These are phyloP conservation scores for Globisporangium recalcitrans DNA, from an alignment of 352 stramenopile species.

Conservation along the genomic window DNA sequence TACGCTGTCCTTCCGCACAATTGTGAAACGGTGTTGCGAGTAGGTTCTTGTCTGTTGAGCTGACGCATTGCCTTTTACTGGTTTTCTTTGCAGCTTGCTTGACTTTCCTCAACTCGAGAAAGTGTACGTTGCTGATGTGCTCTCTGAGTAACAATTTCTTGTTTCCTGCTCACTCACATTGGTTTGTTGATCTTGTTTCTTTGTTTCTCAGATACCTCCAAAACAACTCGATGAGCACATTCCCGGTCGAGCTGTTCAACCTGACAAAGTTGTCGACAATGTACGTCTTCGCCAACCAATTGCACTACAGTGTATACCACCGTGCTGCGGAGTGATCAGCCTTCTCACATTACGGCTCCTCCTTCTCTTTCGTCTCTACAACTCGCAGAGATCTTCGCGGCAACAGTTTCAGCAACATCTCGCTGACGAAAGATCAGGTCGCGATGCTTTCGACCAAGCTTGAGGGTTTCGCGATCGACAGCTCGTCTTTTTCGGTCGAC, in stretches of 20 bases:
- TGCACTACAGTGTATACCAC: neutral
- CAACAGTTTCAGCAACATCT: slow-evolving; percentile 11
- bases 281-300: neutral
- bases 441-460: slow-evolving; percentile 9
- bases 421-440: slow-evolving; percentile 10
- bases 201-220: slow-evolving; percentile 12
- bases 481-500: slow-evolving; percentile 5
- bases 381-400: slow-evolving; percentile 18
- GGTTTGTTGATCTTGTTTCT: neutral
- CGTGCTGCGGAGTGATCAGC: neutral
- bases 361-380: neutral
- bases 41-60: neutral
- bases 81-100: slow-evolving; percentile 1
- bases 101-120: slow-evolving; percentile 12
- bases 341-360: no score
- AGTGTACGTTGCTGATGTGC: slow-evolving; percentile 12
- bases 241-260: slow-evolving; percentile 18
- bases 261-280: slow-evolving; percentile 10
- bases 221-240: slow-evolving; percentile 18
- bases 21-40: neutral
- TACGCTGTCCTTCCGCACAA: neutral
- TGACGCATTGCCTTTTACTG: neutral
- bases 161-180: neutral
- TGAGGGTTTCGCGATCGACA: slow-evolving; percentile 14
- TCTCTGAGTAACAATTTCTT: neutral